These are phyloP conservation scores for Eucalyptus pauciflora DNA, from an alignment of 345 rosid genomes.

Conservation along the genomic window DNA sequence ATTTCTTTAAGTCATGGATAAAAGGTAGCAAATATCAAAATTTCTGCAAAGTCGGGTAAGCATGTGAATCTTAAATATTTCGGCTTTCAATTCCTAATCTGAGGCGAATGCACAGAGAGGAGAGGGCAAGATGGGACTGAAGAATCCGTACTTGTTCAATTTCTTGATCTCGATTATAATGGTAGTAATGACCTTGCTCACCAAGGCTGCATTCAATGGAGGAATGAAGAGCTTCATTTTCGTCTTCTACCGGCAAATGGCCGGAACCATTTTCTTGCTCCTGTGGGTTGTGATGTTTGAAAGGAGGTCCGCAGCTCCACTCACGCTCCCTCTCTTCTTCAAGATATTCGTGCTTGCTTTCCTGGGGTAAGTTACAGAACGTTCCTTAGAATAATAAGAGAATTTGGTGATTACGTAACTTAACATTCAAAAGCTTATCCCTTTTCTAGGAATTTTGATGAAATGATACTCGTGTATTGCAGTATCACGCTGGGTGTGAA, in stretches of 20 bases:
- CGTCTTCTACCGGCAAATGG: conserved; percentile 3
- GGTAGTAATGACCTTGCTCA: conserved; percentile 5
- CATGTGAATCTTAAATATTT: background rate
- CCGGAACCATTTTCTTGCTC: conserved; percentile 3
- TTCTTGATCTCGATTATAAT: background rate
- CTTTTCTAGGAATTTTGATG: background rate
- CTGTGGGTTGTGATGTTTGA: conserved; percentile 1
- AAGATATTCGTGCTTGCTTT: conserved; percentile 6
- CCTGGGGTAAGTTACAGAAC: background rate
- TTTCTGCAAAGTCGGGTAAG: background rate
- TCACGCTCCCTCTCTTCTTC: background rate
- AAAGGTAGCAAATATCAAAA: background rate
- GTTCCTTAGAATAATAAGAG: background rate
- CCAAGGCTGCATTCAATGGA: conserved; percentile 4
- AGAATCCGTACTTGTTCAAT: background rate
- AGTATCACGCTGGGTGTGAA: background rate
- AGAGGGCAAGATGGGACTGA: background rate
- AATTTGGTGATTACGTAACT: background rate
- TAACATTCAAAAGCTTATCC: background rate
- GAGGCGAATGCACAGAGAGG: background rate
- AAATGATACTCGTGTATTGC: background rate
- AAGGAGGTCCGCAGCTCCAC: background rate
- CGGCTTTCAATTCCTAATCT: background rate
- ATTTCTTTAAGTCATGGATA: background rate
- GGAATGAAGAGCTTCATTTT: conserved; percentile 12